Conservation (phyloP, 2,329 filamentous ascomycete genomes). For the Calonectria hongkongensis region DNA sequence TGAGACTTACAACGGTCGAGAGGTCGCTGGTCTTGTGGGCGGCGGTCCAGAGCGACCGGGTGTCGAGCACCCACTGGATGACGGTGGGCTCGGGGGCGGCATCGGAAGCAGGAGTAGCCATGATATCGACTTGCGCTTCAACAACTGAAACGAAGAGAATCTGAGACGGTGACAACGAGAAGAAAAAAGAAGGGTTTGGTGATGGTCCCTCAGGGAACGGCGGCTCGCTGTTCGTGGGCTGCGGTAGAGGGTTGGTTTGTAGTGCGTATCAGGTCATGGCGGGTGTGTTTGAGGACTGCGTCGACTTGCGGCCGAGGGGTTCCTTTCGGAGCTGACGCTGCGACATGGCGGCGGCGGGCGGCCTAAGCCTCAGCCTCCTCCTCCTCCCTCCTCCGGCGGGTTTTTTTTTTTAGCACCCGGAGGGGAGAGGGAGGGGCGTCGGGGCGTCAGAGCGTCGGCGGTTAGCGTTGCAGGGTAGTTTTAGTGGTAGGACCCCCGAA, state of each 20-base stretch:
- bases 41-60: conserved; percentile 73
- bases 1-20: conserved; percentile 64
- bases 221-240: not conserved
- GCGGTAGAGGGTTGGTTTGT: not conserved
- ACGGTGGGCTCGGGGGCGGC: conserved; percentile 59
- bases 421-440: not conserved
- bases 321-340: not conserved
- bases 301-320: conserved; percentile 25
- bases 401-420: not conserved
- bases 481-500: not conserved
- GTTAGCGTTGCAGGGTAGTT: conserved; percentile 4
- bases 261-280: conserved; percentile 23
- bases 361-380: not conserved
- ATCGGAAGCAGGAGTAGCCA: conserved; percentile 27
- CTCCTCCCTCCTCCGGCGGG: not conserved
- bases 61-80: conserved; percentile 79
- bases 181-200: not conserved
- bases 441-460: not conserved
- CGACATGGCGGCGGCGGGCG: not conserved
- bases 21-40: conserved; percentile 70
- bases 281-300: conserved; percentile 25
- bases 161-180: not conserved
- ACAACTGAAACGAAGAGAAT: not conserved
- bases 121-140: conserved; percentile 12
- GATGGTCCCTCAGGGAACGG: not conserved